Evolutionary conservation across 345 rosid genomes (phyloP).

Genomic region (Turnera subulata): DNA sequence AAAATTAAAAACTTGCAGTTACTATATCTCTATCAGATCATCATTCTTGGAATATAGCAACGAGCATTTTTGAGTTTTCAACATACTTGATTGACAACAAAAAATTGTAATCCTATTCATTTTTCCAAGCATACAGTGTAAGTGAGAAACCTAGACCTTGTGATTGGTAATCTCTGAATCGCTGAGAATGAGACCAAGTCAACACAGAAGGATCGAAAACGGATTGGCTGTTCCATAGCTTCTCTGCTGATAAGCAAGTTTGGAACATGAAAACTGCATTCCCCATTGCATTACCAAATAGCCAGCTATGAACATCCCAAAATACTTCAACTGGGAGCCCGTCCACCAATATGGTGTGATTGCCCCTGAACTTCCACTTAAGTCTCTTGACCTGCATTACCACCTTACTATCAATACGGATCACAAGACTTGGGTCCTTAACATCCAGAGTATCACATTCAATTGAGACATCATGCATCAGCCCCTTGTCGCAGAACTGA

Average conservation of each 20-base stretch:
- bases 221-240: constrained; percentile 36
- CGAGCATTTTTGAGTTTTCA: too few species aligned
- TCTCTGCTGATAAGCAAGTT: constrained; percentile 48
- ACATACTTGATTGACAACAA: too few species aligned
- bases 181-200: constrained; percentile 42
- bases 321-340: constrained; percentile 77
- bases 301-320: constrained; percentile 96
- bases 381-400: constrained; percentile 79
- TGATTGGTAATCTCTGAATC: constrained; percentile 44
- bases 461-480: constrained; percentile 57
- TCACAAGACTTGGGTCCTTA: constrained; percentile 66
- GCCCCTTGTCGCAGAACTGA: constrained; percentile 65
- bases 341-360: constrained; percentile 76
- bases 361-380: constrained; percentile 94
- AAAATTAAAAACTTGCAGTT: too few species aligned
- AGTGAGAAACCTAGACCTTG: too few species aligned
- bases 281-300: constrained; percentile 68
- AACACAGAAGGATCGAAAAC: constrained; percentile 37
- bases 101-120: too few species aligned
- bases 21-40: too few species aligned
- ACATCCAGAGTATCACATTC: constrained; percentile 68
- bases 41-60: too few species aligned
- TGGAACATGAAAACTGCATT: constrained; percentile 93
- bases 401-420: constrained; percentile 70
- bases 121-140: too few species aligned